These are phyloP conservation scores for Somion occarium DNA, from an alignment of 1,284 basidiomycete species.

Conservation along the genomic window DNA sequence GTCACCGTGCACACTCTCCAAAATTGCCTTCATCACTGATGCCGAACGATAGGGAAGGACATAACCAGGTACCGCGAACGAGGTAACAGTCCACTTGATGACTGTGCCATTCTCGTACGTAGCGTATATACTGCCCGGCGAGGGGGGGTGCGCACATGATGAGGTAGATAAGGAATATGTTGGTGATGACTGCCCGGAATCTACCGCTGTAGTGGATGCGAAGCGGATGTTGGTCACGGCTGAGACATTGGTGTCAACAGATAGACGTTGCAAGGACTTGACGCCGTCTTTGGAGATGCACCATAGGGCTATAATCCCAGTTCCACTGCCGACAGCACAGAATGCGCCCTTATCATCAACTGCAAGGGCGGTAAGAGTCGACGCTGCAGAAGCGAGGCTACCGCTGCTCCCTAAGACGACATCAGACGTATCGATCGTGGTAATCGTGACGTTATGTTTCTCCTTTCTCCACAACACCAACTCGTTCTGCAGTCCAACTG, in stretches of 20 bases:
- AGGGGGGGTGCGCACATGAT: neutral
- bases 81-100: conserved; percentile 47
- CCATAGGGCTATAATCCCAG: conserved; percentile 58
- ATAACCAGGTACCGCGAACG: conserved; percentile 31
- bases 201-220: conserved; percentile 16
- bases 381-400: conserved; percentile 41
- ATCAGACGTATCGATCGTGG: conserved; percentile 46
- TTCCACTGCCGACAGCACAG: conserved; percentile 62
- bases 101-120: conserved; percentile 56
- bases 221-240: conserved; percentile 49
- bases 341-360: conserved; percentile 51
- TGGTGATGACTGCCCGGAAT: conserved; percentile 14
- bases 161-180: conserved; percentile 11
- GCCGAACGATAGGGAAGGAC: conserved; percentile 42
- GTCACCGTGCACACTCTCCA: conserved; percentile 42
- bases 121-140: conserved; percentile 37
- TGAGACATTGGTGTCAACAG: conserved; percentile 40
- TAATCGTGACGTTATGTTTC: conserved; percentile 32
- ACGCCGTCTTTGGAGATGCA: conserved; percentile 38
- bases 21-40: conserved; percentile 40
- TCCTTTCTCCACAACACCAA: conserved; percentile 60
- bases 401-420: conserved; percentile 42
- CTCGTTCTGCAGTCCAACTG: conserved; percentile 77
- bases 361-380: conserved; percentile 53
- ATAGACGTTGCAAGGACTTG: conserved; percentile 39